Base-by-base conservation (phyloP, 2,329 filamentous ascomycete species). In the Penicillium sp. region DNA sequence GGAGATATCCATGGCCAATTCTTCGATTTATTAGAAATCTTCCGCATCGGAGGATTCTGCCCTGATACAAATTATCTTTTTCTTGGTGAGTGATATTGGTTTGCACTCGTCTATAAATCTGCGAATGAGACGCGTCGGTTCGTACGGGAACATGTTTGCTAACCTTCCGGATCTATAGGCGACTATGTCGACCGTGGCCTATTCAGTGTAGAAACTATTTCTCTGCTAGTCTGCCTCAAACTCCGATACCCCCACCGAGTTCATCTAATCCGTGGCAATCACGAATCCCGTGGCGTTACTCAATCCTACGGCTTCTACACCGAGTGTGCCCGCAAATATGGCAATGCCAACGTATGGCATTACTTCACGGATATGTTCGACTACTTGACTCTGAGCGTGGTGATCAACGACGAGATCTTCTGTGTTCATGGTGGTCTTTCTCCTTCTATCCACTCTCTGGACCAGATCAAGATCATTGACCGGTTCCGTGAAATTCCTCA, bases 281-380 rank as follows among this genome's bases (percentile, higher is more conserved):
- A 99, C 78, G 94, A 99, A 77, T 96, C 92, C 54, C 88, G 94
- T 67, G 94, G 94, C 68, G 94, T 99, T 51, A 99, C 94, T 11
- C 94, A 99, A 76, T 97, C 93, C 26, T 99, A 99, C 76, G 94
- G 94, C 54, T 99, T 99, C 79, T 99, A 99, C 73, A 97, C 94
- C 22, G 94, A 99, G 73, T 99, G 94, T 76, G 92, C 89, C 20
- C 88, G 94, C 65, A 99, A 99, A 77, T 99, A 99, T 76, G 94
- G 94, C 72, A 97, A 96, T 71, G 92, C 94, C 61, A 97, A 94
- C 68, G 94, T 99, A 22, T 99, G 94, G 94, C 94, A 99, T 76
- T 94, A 97, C 75, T 99, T 99, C 73, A 99, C 94, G 63, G 94
- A 99, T 78, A 97, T 99, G 92, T 99, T 99, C 76, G 94, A 99